phyloP scores from a whole-genome alignment of 2,329 filamentous ascomycete genomes.

The Fusarium bactridioides region DNA sequence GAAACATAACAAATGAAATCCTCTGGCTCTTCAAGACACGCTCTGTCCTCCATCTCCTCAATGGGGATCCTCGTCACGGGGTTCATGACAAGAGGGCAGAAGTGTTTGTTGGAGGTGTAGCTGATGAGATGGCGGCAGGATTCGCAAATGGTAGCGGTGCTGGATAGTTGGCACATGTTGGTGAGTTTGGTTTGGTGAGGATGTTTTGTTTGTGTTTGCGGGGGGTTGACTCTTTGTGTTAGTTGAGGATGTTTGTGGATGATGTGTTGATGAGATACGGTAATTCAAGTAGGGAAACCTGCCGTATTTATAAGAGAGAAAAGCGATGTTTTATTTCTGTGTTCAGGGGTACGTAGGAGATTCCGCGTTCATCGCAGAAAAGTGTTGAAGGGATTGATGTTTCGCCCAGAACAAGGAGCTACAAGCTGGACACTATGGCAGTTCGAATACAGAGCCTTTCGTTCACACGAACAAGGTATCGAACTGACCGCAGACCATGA shows the following conservation, averaged over 20 bases:
- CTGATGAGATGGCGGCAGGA: not conserved
- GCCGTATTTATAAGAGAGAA: not conserved
- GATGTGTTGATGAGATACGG: not conserved
- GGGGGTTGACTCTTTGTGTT: not conserved
- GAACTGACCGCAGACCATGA: no score
- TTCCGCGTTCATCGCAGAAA: not conserved
- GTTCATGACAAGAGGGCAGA: not conserved
- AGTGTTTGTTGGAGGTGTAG: not conserved
- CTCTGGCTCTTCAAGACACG: not conserved
- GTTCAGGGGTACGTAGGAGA: not conserved
- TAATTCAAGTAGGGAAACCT: rapidly evolving
- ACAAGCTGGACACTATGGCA: not conserved
- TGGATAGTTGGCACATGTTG: slow-evolving; percentile 15
- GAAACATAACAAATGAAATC: not conserved
- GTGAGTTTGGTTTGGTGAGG: not conserved
- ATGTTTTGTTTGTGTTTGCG: not conserved
- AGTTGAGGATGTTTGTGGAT: not conserved
- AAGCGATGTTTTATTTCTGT: not conserved
- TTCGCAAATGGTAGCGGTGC: slow-evolving; percentile 1
- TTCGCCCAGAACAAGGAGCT: not conserved
- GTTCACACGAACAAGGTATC: not conserved
- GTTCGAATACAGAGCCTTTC: not conserved
- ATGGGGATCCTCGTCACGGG: not conserved
- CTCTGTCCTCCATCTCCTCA: not conserved
- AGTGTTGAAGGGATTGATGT: no score